Base-by-base conservation (phyloP, 306 rosid species). In the Medicago truncatula region DNA sequence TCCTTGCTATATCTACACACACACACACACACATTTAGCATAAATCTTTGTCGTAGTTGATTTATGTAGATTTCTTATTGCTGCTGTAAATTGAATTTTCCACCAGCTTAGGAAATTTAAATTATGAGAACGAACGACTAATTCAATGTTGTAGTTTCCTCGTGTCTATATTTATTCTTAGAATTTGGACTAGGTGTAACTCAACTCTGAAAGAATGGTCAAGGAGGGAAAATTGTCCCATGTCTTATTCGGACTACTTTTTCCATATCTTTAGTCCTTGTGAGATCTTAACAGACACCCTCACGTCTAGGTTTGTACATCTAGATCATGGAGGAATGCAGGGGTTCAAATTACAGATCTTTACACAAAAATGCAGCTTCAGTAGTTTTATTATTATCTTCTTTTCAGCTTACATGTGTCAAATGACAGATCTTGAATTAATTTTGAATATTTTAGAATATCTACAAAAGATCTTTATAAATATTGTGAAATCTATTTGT, bases 41-140 rank as follows among this genome's bases (percentile, higher is more conserved):
- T 59, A 36, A 75, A 78, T 49, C 72, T 18, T 47, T 80, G 47
- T 16, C 56, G 46, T 67, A n/a, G 73, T 76, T 60, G 40, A 50
- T 72, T 13, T 14, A 31, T 75, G 25, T 68, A 16, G 52, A 61
- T 49, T 73, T 77, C 74, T 39, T 63, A 46, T 64, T 79, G 62
- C 43, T 83, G 43, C 54, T 17, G 59, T 41, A 36, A 75, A 69
- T 52, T 46, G 67, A n/a, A 12, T 46, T 46, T 21, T 28, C 15
- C n/a, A 28, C 43, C 43, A 9, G 31, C 34, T 69, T 16, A 53
- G 53, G 21, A 76, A 68, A 21, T 1, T 43, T 15, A 34, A 53
- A 14, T 41, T 38, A 28, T 47, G 52, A 64, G 25, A 52, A 21
- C 7, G 56, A 39, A 52, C 62, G 66, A 65, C 65, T 6, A 65